Conservation (phyloP, 352 stramenopile genomes). For the Thraustotheca clavata region DNA sequence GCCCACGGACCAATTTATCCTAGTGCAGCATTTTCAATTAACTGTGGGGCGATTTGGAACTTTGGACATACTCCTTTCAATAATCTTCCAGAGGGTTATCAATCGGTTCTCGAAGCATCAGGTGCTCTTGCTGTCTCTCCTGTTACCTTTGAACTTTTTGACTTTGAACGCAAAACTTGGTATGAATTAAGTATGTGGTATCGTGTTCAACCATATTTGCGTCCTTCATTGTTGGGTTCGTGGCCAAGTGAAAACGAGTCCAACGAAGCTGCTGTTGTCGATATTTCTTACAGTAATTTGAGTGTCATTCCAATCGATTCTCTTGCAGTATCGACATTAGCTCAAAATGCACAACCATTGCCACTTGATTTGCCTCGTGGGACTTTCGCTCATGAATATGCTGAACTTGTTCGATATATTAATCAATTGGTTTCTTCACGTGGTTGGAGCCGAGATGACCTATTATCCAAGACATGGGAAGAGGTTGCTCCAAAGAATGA, state of each 20-base stretch:
- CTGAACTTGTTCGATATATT: constrained; percentile 55
- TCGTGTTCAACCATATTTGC: constrained; percentile 27
- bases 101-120: background rate
- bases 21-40: background rate
- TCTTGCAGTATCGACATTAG: background rate
- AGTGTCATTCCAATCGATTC: background rate
- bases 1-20: background rate
- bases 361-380: background rate
- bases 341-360: background rate
- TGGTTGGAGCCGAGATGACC: constrained; percentile 32
- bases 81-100: background rate
- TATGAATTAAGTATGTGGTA: constrained; percentile 43
- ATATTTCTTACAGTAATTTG: too few relatives aligned
- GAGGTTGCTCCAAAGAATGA: constrained; percentile 43
- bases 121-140: constrained; percentile 22
- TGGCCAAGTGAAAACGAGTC: background rate
- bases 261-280: background rate
- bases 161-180: constrained; percentile 39
- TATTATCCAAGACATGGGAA: constrained; percentile 43
- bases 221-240: background rate
- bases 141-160: constrained; percentile 46
- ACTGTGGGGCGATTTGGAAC: constrained; percentile 53
- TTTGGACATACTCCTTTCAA: constrained; percentile 45
- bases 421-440: constrained; percentile 53
- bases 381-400: background rate